Conservation (phyloP, 169 alveolate species). For the Eimeria praecox region DNA sequence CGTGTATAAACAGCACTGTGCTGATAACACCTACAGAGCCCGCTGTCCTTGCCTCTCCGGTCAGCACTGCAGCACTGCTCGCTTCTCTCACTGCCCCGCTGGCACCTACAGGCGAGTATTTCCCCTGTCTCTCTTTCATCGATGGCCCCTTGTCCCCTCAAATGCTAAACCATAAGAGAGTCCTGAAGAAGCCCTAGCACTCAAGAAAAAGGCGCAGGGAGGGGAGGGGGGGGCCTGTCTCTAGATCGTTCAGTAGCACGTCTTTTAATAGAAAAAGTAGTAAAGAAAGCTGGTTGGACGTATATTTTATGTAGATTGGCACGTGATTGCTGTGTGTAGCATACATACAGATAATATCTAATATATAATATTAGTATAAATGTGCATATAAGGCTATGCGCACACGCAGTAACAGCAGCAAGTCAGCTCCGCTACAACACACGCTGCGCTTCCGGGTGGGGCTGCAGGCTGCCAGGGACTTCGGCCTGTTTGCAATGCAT, state of each 20-base stretch:
- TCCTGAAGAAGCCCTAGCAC: neutral
- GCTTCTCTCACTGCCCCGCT: conserved; percentile 43
- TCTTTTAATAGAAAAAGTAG: no score
- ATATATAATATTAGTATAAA: no score
- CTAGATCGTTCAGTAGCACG: no score
- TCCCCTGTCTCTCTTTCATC: neutral
- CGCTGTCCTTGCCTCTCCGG: conserved; percentile 53
- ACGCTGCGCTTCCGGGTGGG: neutral
- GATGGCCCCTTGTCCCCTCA: neutral
- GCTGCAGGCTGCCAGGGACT: conserved; percentile 59
- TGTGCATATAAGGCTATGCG: no score
- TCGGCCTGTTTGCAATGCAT: conserved; percentile 48
- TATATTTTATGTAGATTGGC: no score
- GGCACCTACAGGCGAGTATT: conserved; percentile 55
- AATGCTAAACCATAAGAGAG: neutral
- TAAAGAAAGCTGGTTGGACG: no score
- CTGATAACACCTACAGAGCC: conserved; percentile 13
- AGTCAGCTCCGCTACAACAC: neutral
- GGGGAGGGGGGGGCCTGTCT: no score
- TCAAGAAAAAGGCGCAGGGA: no score
- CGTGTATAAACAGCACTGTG: conserved; percentile 24
- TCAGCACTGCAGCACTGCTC: conserved; percentile 3
- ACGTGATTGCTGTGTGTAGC: no score
- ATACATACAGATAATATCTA: no score
- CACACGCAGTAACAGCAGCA: neutral